Percentiles rank a stretch among this genome's conserved stretches.
phyloP scores from a whole-genome alignment of 176 grass and related monocot genomes.

The Cenchrus americanus region DNA sequence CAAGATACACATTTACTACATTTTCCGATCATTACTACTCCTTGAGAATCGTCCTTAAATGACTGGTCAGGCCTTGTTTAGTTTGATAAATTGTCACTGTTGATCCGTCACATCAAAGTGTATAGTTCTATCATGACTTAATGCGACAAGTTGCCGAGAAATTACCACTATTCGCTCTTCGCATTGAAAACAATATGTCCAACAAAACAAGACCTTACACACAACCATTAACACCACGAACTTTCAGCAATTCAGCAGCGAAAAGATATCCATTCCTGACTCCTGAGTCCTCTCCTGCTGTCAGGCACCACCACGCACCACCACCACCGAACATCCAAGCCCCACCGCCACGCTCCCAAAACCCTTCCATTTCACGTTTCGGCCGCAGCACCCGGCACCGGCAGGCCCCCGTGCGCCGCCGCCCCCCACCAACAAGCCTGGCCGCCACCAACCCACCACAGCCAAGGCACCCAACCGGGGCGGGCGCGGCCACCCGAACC shows the following conservation, averaged over 20 bases:
- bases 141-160: no score
- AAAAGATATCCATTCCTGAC: neutral
- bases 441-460: neutral
- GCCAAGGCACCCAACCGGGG: neutral
- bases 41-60: neutral
- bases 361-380: constrained; percentile 27
- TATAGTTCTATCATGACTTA: no score
- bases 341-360: neutral
- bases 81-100: no score
- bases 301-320: neutral
- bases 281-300: neutral
- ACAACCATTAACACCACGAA: neutral
- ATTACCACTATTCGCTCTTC: no score
- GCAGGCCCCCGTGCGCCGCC: neutral
- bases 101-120: no score
- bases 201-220: neutral
- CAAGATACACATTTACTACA: neutral
- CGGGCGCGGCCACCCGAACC: neutral
- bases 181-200: no score
- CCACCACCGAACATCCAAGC: neutral
- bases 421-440: neutral
- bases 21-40: no score
- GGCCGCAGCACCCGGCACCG: neutral
- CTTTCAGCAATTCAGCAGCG: neutral
- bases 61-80: no score